These are phyloP conservation scores for Phyllosticta citriasiana DNA, from an alignment of 2,329 filamentous ascomycete species.

Conservation along the genomic window DNA sequence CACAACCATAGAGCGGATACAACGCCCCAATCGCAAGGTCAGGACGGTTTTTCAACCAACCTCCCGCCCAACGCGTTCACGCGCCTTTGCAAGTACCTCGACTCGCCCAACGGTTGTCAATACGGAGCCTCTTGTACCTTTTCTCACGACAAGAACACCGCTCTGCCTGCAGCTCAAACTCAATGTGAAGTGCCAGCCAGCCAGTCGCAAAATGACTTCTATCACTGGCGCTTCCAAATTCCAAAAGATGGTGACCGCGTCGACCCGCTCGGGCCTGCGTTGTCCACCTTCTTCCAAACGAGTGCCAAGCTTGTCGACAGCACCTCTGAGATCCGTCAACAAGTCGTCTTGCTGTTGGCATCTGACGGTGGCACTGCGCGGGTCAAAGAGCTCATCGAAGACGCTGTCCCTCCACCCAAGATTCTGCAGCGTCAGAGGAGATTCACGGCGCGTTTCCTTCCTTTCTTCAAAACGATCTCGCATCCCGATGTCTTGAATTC, in stretches of 20 bases:
- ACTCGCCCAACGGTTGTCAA: too few species aligned
- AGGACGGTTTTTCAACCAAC: too few species aligned
- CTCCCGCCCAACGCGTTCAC: too few species aligned
- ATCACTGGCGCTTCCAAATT: constrained; percentile 1
- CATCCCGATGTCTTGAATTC: constrained; percentile 25
- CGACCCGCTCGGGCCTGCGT: not conserved
- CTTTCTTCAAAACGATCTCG: constrained; percentile 23
- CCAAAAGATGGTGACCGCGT: not conserved
- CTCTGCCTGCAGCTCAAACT: too few species aligned
- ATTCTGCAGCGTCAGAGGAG: not conserved
- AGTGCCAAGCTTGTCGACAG: not conserved
- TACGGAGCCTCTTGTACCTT: too few species aligned
- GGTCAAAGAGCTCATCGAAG: constrained; percentile 13
- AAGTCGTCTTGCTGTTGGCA: constrained; percentile 15
- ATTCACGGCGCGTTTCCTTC: not conserved
- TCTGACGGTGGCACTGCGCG: constrained; percentile 13
- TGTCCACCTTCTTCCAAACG: not conserved
- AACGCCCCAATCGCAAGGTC: too few species aligned
- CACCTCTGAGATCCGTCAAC: constrained; percentile 10
- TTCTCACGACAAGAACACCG: too few species aligned
- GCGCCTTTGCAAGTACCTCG: too few species aligned
- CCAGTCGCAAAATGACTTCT: not conserved
- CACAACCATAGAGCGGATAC: too few species aligned
- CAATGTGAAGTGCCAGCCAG: too few species aligned
- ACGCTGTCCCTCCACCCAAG: not conserved